A percentile compares a stretch with the other conserved stretches of the same genome.
phyloP scores from a whole-genome alignment of 768 basidiomycete genomes.

The Tephrocybe sp. region DNA sequence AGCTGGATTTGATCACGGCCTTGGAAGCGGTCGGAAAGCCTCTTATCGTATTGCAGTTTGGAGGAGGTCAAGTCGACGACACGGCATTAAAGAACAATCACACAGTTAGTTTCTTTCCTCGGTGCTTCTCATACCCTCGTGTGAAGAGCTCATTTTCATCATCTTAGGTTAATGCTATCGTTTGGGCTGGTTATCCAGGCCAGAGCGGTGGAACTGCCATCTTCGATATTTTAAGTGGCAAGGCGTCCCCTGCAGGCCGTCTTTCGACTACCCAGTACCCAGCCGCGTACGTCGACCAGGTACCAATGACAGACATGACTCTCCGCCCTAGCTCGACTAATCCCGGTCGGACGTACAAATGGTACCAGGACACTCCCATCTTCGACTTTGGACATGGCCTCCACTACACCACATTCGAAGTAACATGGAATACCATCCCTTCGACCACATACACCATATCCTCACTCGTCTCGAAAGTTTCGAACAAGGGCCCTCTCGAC shows the following conservation, averaged over 20 bases:
- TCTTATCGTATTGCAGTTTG: constrained; percentile 51
- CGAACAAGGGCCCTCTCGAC: constrained; percentile 29
- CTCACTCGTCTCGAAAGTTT: constrained; percentile 28
- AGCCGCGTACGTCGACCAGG: constrained; percentile 40
- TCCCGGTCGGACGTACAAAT: constrained; percentile 58
- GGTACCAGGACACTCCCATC: constrained; percentile 50
- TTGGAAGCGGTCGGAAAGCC: constrained; percentile 48
- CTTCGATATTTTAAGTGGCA: constrained; percentile 50
- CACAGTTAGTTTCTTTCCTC: constrained; percentile 27
- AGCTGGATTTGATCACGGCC: constrained; percentile 45
- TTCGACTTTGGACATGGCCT: constrained; percentile 53
- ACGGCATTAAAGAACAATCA: constrained; percentile 40
- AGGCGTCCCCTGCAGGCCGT: constrained; percentile 51
- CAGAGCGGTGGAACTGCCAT: constrained; percentile 54
- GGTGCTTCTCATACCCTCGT: neutral
- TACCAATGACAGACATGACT: constrained; percentile 59
- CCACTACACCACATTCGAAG: constrained; percentile 49
- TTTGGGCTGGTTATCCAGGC: constrained; percentile 59
- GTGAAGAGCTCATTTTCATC: neutral
- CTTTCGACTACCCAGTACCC: constrained; percentile 55
- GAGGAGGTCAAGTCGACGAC: constrained; percentile 55
- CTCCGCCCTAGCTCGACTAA: constrained; percentile 45
- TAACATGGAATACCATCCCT: constrained; percentile 36
- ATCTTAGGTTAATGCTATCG: constrained; percentile 44
- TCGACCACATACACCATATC: constrained; percentile 37